phyloP scores from a whole-genome alignment of 2,329 filamentous ascomycete genomes.

The Shiraia sp. region DNA sequence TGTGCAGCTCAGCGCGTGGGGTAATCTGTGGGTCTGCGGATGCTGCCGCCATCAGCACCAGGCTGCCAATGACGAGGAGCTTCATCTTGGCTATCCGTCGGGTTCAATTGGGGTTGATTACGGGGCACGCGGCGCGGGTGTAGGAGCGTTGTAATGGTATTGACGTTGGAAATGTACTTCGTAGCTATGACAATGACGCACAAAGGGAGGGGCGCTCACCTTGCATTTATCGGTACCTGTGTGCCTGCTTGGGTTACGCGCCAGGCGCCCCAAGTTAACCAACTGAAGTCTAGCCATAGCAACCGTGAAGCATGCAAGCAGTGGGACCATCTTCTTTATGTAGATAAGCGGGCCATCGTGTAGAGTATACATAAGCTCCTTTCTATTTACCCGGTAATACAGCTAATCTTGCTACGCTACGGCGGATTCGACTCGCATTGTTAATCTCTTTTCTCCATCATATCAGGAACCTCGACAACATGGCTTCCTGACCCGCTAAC shows the following conservation, averaged over 20 bases:
- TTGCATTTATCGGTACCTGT: slow-evolving; percentile 9
- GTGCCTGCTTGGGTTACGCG: no score
- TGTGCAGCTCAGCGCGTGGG: slow-evolving; percentile 19
- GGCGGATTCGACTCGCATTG: no score
- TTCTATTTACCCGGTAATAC: no score
- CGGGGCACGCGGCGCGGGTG: no score
- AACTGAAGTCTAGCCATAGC: slow-evolving; percentile 8
- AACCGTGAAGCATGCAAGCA: no score
- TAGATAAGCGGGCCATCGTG: no score
- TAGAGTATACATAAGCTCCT: background rate
- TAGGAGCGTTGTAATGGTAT: no score
- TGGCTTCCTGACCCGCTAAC: slow-evolving; percentile 22
- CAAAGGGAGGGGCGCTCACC: background rate
- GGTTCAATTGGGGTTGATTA: no score
- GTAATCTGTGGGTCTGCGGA: slow-evolving; percentile 24
- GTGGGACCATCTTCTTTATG: no score
- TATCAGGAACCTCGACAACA: slow-evolving; percentile 18
- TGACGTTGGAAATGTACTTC: no score
- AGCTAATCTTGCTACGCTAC: no score
- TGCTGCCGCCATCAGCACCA: slow-evolving; percentile 12
- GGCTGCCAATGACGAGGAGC: slow-evolving; percentile 8
- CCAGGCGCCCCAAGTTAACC: no score
- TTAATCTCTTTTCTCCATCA: slow-evolving; percentile 25
- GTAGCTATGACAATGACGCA: background rate
- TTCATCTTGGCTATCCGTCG: slow-evolving; percentile 20